phyloP scores from a whole-genome alignment of 2,329 filamentous ascomycete species.

The Pochonia chlamydosporia region DNA sequence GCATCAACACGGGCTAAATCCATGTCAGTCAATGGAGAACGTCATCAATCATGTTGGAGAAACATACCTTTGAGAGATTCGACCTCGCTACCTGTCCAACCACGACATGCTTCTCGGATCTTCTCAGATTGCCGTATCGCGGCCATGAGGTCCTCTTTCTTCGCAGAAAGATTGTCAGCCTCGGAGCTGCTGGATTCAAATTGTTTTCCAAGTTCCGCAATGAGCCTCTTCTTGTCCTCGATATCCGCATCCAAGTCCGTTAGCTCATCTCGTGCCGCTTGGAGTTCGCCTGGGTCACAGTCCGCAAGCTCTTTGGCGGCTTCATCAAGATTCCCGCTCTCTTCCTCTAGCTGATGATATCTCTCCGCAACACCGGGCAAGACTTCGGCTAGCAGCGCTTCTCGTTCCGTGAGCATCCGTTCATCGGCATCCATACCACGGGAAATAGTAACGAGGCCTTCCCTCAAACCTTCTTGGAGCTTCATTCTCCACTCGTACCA shows the following conservation, averaged over 20 bases:
- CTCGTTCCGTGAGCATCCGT: slow-evolving; percentile 58
- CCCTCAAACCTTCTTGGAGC: slow-evolving; percentile 72
- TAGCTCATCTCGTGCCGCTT: slow-evolving; percentile 65
- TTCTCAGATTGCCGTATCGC: slow-evolving; percentile 81
- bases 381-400: slow-evolving; percentile 59
- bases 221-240: slow-evolving; percentile 59
- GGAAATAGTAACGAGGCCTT: slow-evolving; percentile 69
- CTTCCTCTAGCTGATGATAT: slow-evolving; percentile 54
- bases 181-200: slow-evolving; percentile 60
- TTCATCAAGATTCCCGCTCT: slow-evolving; percentile 63
- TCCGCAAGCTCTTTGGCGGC: slow-evolving; percentile 70
- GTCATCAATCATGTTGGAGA: slow-evolving; percentile 28
- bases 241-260: slow-evolving; percentile 61
- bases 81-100: slow-evolving; percentile 83
- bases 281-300: slow-evolving; percentile 75
- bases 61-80: slow-evolving; percentile 64
- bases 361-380: slow-evolving; percentile 60
- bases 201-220: slow-evolving; percentile 62
- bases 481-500: slow-evolving; percentile 99
- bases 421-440: slow-evolving; percentile 75
- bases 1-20: slow-evolving; percentile 54
- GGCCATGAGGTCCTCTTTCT: slow-evolving; percentile 62
- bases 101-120: slow-evolving; percentile 79
- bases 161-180: slow-evolving; percentile 56
- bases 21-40: background rate